phyloP scores from a whole-genome alignment of 1,284 basidiomycete genomes.

The Pyrrhoderma noxium region DNA sequence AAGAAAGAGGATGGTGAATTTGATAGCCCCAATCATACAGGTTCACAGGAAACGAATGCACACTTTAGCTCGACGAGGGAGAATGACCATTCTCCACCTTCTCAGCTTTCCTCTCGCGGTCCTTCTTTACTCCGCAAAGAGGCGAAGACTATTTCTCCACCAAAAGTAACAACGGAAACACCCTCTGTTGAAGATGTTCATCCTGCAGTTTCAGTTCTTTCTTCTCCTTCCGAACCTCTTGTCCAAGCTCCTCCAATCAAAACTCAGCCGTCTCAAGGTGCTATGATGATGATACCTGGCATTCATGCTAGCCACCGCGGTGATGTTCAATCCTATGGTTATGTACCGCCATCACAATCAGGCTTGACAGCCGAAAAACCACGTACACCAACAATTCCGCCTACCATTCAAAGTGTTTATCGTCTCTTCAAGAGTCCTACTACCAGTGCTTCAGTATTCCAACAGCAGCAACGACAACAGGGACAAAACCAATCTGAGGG shows the following conservation, averaged over 20 bases:
- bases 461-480: conserved; percentile 24
- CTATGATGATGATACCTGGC: conserved; percentile 72
- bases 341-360: conserved; percentile 44
- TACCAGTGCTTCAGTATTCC: conserved; percentile 20
- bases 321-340: conserved; percentile 73
- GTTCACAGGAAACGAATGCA: not conserved
- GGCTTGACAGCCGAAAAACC: conserved; percentile 35
- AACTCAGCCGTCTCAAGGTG: conserved; percentile 60
- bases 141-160: conserved; percentile 13
- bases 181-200: conserved; percentile 4
- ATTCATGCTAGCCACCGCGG: conserved; percentile 74
- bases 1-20: conserved; percentile 20
- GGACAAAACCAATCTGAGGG: conserved; percentile 27
- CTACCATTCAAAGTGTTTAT: conserved; percentile 58
- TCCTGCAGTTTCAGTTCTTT: not conserved
- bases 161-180: conserved; percentile 12
- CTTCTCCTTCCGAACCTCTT: conserved; percentile 26
- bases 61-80: not conserved
- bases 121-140: conserved; percentile 16
- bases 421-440: conserved; percentile 57
- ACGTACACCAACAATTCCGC: conserved; percentile 30
- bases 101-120: not conserved
- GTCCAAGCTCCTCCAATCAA: conserved; percentile 40
- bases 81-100: not conserved
- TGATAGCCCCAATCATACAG: conserved; percentile 6